A percentile compares a stretch with the other conserved stretches of the same genome.
These are phyloP conservation scores for Dipodascus albidus DNA, from an alignment of 805 yeast species.

Conservation along the genomic window DNA sequence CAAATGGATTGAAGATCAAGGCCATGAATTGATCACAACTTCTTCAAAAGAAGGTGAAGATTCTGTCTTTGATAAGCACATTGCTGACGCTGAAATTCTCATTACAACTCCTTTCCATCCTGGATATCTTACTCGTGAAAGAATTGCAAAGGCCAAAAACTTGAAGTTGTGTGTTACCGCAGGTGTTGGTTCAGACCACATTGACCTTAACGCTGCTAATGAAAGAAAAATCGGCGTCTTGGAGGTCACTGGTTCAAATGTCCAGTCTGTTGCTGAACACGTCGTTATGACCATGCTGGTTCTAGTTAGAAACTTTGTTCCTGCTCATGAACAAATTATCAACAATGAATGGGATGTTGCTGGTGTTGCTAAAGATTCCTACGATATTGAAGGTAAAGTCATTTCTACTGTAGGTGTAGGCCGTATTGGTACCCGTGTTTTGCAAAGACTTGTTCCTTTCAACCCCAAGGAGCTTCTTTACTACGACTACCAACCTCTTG, in stretches of 20 bases:
- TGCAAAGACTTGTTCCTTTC: slow-evolving; percentile 61
- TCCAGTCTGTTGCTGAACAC: slow-evolving; percentile 72
- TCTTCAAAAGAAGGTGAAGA: slow-evolving; percentile 53
- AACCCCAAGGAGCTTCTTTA: slow-evolving; percentile 63
- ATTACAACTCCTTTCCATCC: slow-evolving; percentile 82
- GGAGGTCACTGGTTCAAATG: slow-evolving; percentile 79
- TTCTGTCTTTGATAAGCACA: slow-evolving; percentile 49
- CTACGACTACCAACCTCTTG: slow-evolving; percentile 63
- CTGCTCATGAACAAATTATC: slow-evolving; percentile 61
- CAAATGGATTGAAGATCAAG: slow-evolving; percentile 49
- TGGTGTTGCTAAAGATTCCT: slow-evolving; percentile 58
- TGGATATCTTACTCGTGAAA: slow-evolving; percentile 55
- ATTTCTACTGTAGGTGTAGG: slow-evolving; percentile 78
- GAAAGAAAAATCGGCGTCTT: slow-evolving; percentile 53
- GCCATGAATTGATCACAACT: slow-evolving; percentile 58
- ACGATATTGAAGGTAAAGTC: slow-evolving; percentile 64
- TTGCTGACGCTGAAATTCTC: slow-evolving; percentile 63
- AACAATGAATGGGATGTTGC: slow-evolving; percentile 68
- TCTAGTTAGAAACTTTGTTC: slow-evolving; percentile 65
- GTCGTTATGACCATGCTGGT: slow-evolving; percentile 62
- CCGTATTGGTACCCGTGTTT: slow-evolving; percentile 65
- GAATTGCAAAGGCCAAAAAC: slow-evolving; percentile 56
- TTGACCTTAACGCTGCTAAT: slow-evolving; percentile 60
- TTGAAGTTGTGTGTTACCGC: slow-evolving; percentile 65
- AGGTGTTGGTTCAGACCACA: slow-evolving; percentile 78